Conservation (phyloP, 2,329 filamentous ascomycete genomes). For the Colletotrichum falcatum region DNA sequence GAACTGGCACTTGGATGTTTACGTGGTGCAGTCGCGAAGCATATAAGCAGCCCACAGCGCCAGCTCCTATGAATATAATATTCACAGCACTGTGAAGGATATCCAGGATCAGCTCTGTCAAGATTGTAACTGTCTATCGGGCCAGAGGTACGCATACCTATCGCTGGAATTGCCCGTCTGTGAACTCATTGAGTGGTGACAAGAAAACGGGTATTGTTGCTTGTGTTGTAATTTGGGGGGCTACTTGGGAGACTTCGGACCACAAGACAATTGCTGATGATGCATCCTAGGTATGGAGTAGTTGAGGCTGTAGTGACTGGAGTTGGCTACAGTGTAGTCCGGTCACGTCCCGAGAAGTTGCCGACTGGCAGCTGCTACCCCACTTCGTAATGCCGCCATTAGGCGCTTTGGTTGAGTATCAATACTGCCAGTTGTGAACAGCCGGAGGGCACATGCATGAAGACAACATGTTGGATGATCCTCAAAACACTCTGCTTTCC, state of each 20-base stretch:
- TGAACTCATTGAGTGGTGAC: constrained; percentile 3
- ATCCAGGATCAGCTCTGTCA: neutral
- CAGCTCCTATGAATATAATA: constrained; percentile 76
- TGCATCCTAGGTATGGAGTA: neutral
- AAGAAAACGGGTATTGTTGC: neutral
- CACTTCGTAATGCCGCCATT: constrained; percentile 16
- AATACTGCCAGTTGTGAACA: neutral
- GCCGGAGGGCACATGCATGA: neutral
- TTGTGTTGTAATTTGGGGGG: too few species aligned
- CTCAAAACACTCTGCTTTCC: neutral
- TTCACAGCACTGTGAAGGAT: constrained; percentile 57
- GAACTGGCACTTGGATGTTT: constrained; percentile 41
- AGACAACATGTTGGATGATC: neutral
- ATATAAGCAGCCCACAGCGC: constrained; percentile 80
- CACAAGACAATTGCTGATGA: neutral
- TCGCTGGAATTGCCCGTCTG: constrained; percentile 7
- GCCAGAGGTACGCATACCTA: constrained; percentile 5
- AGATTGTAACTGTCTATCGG: neutral
- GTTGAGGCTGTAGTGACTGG: neutral
- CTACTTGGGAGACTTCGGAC: neutral
- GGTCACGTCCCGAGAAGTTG: neutral
- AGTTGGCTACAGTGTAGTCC: constrained; percentile 7
- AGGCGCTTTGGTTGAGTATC: neutral
- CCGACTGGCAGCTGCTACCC: constrained; percentile 7
- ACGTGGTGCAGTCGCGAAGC: constrained; percentile 75